Percentiles rank a stretch among this genome's conserved stretches.
These are phyloP conservation scores for Plasmodium chabaudi DNA, from an alignment of 169 alveolate species.

Conservation along the genomic window DNA sequence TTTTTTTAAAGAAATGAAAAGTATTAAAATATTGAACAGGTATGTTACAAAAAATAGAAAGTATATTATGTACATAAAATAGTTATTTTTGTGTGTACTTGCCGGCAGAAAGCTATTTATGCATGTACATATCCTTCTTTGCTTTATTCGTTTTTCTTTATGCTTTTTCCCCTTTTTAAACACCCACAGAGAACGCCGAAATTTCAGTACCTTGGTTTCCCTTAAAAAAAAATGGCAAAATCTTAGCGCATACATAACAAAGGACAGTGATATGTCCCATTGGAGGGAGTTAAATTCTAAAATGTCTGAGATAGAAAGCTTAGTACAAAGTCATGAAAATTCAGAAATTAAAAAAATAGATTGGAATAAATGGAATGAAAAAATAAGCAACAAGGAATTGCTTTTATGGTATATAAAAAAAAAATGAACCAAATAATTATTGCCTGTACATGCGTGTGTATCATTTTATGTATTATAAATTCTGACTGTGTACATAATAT, in stretches of 20 bases:
- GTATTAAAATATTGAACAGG: constrained; percentile 47
- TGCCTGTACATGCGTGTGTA: constrained; percentile 2
- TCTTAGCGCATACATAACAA: constrained; percentile 53
- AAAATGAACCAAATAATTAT: neutral
- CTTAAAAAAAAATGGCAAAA: constrained; percentile 70
- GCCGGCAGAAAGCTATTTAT: too few species aligned
- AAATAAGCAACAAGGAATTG: constrained; percentile 78
- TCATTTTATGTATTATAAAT: neutral
- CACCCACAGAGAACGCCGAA: constrained; percentile 4
- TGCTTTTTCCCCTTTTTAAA: neutral
- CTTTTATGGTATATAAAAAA: constrained; percentile 57
- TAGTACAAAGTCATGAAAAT: constrained; percentile 37
- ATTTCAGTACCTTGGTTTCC: constrained; percentile 41
- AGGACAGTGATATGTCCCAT: constrained; percentile 48
- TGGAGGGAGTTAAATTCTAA: constrained; percentile 61
- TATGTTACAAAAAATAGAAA: constrained; percentile 3
- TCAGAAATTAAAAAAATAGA: constrained; percentile 43
- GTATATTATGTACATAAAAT: constrained; percentile 1
- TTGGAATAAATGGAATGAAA: constrained; percentile 76
- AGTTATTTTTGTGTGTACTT: too few species aligned
- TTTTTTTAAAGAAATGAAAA: constrained; percentile 19
- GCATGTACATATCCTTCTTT: too few species aligned
- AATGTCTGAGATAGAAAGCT: constrained; percentile 45
- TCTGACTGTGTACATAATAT: neutral
- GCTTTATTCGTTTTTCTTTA: too few species aligned